Evolutionary conservation across 805 yeast genomes (phyloP).

Genomic region (Metschnikowia continentalis): DNA sequence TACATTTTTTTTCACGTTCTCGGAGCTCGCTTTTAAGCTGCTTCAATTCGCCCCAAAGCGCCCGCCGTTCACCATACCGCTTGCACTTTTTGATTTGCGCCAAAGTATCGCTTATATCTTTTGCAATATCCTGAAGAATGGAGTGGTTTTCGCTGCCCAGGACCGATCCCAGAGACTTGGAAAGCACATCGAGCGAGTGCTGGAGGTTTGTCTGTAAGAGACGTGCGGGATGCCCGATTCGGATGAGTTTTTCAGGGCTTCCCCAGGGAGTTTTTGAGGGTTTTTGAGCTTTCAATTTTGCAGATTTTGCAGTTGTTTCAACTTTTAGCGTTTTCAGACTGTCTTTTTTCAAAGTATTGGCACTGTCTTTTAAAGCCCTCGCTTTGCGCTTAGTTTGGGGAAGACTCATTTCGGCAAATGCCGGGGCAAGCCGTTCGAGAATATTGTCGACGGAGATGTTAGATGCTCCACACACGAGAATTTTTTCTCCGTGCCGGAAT

Average conservation of each 20-base stretch:
- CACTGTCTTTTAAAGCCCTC: neutral
- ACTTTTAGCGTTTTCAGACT: neutral
- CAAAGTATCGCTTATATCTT: conserved; percentile 64
- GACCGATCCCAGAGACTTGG: conserved; percentile 55
- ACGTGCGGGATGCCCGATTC: conserved; percentile 95
- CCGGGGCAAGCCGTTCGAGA: conserved; percentile 60
- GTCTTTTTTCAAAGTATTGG: neutral
- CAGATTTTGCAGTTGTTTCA: neutral
- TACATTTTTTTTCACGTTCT: conserved; percentile 58
- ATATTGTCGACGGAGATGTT: conserved; percentile 91
- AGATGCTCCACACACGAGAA: conserved; percentile 91
- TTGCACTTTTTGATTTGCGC: conserved; percentile 56
- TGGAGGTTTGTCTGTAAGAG: conserved; percentile 54
- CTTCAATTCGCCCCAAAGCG: conserved; percentile 66
- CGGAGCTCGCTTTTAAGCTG: conserved; percentile 66
- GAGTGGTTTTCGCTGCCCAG: conserved; percentile 25
- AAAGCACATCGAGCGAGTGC: conserved; percentile 73
- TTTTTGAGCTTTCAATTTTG: conserved; percentile 23
- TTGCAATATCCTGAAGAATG: conserved; percentile 61
- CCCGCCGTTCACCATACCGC: conserved; percentile 58
- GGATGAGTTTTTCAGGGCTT: conserved; percentile 46
- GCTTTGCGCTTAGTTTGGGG: neutral
- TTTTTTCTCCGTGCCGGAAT: conserved; percentile 41
- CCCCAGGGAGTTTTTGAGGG: neutral
- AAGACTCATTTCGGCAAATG: conserved; percentile 14